These are phyloP conservation scores for Rusavskia elegans DNA, from an alignment of 495 filamentous ascomycete species.

Conservation along the genomic window DNA sequence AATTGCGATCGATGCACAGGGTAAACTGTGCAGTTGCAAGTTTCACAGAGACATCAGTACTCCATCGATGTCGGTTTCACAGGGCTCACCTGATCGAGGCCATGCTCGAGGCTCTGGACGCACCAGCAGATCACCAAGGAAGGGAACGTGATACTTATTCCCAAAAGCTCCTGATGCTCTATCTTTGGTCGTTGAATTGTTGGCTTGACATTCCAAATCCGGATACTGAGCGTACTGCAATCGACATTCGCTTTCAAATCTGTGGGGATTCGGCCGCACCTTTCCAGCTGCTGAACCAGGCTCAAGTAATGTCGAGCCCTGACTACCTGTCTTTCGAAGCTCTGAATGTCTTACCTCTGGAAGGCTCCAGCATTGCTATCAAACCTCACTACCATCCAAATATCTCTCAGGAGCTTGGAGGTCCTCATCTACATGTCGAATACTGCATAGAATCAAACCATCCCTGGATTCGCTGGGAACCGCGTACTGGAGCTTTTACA, in stretches of 20 bases:
- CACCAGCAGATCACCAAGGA: not conserved
- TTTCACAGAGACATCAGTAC: not conserved
- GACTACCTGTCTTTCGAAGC: not conserved
- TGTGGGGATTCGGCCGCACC: not conserved
- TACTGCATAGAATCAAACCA: conserved; percentile 5
- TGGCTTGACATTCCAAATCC: not conserved
- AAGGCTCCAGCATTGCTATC: not conserved
- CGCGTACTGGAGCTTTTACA: conserved; percentile 4
- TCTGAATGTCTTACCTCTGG: not conserved
- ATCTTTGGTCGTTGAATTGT: not conserved
- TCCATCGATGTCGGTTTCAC: not conserved
- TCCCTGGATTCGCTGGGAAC: conserved; percentile 12
- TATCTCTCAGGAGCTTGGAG: not conserved
- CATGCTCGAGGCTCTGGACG: not conserved
- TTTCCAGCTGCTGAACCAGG: not conserved
- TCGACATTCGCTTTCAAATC: not conserved
- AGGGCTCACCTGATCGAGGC: not conserved
- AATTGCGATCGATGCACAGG: not conserved
- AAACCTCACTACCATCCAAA: not conserved
- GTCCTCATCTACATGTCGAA: not conserved
- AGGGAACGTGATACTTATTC: not conserved
- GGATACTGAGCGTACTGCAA: not conserved
- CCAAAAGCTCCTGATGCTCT: not conserved
- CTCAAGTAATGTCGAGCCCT: not conserved
- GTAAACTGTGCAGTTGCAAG: not conserved